phyloP scores from a whole-genome alignment of 805 yeast genomes.

The Candida germanica region DNA sequence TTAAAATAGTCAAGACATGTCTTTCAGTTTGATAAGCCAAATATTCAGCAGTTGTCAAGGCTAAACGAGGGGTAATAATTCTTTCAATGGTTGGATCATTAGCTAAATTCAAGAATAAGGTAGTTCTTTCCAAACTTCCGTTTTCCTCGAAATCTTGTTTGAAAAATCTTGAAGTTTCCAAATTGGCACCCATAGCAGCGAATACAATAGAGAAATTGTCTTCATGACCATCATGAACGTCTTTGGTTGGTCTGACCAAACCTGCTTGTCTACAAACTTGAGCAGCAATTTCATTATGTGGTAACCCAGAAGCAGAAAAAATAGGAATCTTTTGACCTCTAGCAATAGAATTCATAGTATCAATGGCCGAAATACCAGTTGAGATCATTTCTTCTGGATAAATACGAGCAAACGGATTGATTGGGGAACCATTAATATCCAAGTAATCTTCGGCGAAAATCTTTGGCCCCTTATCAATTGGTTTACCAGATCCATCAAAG shows the following conservation, averaged over 20 bases:
- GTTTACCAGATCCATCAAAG: conserved; percentile 98
- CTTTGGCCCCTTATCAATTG: conserved; percentile 97
- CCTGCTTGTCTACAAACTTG: conserved; percentile 99
- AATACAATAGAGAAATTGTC: conserved; percentile 98
- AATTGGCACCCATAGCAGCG: conserved; percentile 99
- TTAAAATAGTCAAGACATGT: conserved; percentile 95
- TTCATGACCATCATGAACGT: conserved; percentile 99
- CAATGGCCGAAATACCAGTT: conserved; percentile 97
- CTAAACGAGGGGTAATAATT: conserved; percentile 98
- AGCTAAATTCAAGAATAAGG: conserved; percentile 94
- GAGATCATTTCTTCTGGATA: conserved; percentile 99
- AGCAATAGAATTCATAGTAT: conserved; percentile 99
- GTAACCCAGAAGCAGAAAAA: conserved; percentile 98
- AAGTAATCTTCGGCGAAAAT: conserved; percentile 97
- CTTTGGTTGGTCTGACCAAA: conserved; percentile 98
- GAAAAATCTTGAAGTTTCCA: conserved; percentile 97
- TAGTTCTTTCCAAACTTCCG: conserved; percentile 97
- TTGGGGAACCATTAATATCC: conserved; percentile 98
- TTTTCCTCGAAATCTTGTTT: conserved; percentile 99
- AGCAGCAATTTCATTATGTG: conserved; percentile 99
- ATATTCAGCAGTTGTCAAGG: conserved; percentile 97
- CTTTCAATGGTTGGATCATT: conserved; percentile 99
- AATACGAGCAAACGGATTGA: conserved; percentile 96
- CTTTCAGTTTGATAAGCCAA: conserved; percentile 99
- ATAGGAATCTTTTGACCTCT: conserved; percentile 99